These are phyloP conservation scores for Cercospora berteroae DNA, from an alignment of 2,329 filamentous ascomycete genomes.

Conservation along the genomic window DNA sequence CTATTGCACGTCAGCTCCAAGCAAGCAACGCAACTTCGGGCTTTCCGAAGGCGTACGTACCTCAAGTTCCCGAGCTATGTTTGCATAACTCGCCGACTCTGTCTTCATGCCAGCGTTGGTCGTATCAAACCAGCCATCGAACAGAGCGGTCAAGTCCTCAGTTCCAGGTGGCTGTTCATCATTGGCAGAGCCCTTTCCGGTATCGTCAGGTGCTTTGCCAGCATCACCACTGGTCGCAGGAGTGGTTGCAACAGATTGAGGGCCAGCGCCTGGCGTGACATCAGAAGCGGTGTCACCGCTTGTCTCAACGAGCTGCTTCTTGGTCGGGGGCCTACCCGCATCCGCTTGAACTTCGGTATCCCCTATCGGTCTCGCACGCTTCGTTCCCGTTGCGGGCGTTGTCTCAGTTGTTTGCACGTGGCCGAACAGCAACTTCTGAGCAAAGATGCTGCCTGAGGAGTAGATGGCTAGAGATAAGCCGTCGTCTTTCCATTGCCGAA, in stretches of 20 bases:
- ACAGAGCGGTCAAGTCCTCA: constrained; percentile 57
- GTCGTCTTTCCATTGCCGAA: constrained; percentile 54
- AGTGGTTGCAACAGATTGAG: constrained; percentile 9
- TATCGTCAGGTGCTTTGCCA: constrained; percentile 9
- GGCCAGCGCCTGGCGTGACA: constrained; percentile 4
- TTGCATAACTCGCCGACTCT: constrained; percentile 64
- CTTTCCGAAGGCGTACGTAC: constrained; percentile 19
- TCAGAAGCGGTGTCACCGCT: constrained; percentile 7
- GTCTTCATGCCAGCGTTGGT: constrained; percentile 75
- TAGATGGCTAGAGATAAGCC: constrained; percentile 68
- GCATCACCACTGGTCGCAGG: constrained; percentile 7
- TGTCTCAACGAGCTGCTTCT: constrained; percentile 14
- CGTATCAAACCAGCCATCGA: constrained; percentile 74
- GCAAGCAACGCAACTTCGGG: neutral
- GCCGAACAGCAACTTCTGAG: constrained; percentile 76
- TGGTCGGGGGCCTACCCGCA: constrained; percentile 12
- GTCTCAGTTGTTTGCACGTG: constrained; percentile 45
- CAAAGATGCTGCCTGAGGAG: constrained; percentile 75
- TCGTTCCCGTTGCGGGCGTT: constrained; percentile 18
- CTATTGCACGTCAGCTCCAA: constrained; percentile 32
- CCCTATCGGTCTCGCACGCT: constrained; percentile 15
- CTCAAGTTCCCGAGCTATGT: constrained; percentile 55
- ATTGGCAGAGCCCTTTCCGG: constrained; percentile 7
- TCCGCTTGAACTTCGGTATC: constrained; percentile 22
- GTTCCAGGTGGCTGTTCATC: constrained; percentile 40